Base-by-base conservation (phyloP, 2,329 filamentous ascomycete species). In the Pseudopyrenochaeta lycopersici region DNA sequence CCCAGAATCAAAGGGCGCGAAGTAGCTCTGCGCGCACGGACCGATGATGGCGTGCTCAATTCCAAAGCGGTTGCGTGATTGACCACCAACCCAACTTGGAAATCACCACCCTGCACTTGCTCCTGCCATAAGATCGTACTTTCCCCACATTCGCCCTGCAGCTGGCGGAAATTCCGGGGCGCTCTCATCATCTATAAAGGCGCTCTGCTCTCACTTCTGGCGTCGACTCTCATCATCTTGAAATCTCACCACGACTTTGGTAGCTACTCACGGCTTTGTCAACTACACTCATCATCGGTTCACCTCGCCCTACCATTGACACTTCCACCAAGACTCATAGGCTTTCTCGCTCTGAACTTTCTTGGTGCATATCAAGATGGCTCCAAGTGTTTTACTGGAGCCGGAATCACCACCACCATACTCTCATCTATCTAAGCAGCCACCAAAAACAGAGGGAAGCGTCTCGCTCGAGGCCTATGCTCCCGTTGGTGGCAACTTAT, bases 301-400 rank as follows among this genome's bases (percentile, higher is more conserved):
- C 18, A 30, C 30, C 39, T 31, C 33, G 29, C 15, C 32, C n/a
- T 23, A 21, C n/a, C n/a, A 31, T 20, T 39, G 11, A 29, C 23
- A 40, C 18, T n/a, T 12, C 31, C 20, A 35, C n/a, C 32, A 40
- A 42, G 30, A 35, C 29, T n/a, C 4, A 7, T 29, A n/a, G 35
- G n/a, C 14, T 14, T 38, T 40, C 27, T 1, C 38, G 36, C 20
- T 35, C 11, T 9, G 36, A 7, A 17, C 4, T 15, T 20, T 9
- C 14, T 30, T 21, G 17, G 23, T 20, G 2, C 47, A 52, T 33
- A 32, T 18, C 48, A 54, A 41, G 3, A 74, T 74, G 71, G 71
- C 70, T 36, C 71, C 71, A 12, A 67, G 70, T 53, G 47, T 71
- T 30, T 49, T 71, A 35, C 60, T 73, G 39, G 60, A 63, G 52